Conservation (phyloP, 805 yeast genomes). For the Kodamaea nitidulidarum region DNA sequence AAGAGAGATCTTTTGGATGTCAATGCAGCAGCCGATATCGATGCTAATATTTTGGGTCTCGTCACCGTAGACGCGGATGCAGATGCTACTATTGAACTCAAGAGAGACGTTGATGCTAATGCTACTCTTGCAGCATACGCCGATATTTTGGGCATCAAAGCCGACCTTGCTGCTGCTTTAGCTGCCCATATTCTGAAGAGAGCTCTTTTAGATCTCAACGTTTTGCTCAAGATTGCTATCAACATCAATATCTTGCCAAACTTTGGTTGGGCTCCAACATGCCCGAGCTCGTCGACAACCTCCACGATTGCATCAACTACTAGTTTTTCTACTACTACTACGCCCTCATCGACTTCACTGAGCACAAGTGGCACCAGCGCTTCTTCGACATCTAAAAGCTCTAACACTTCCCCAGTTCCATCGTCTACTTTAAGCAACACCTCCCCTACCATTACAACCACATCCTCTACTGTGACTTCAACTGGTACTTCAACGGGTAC, state of each 20-base stretch:
- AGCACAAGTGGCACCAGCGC: not conserved
- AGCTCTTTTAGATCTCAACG: slow-evolving; percentile 8
- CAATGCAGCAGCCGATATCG: too few species aligned
- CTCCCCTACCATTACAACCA: not conserved
- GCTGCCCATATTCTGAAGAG: slow-evolving; percentile 2
- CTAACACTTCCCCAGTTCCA: not conserved
- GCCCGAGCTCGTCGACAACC: slow-evolving; percentile 9
- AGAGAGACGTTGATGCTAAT: slow-evolving; percentile 1
- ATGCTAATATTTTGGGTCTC: slow-evolving; percentile 5
- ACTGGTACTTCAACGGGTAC: not conserved
- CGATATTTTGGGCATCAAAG: slow-evolving; percentile 1
- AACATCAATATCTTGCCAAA: slow-evolving; percentile 15
- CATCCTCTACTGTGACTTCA: slow-evolving; percentile 2
- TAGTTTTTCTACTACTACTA: slow-evolving; percentile 4
- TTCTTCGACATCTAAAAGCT: slow-evolving; percentile 1
- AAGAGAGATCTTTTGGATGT: slow-evolving; percentile 9
- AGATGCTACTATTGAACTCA: not conserved
- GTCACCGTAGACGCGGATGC: not conserved
- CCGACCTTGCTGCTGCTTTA: slow-evolving; percentile 1
- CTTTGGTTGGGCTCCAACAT: slow-evolving; percentile 14
- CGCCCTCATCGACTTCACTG: not conserved
- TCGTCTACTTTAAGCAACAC: slow-evolving; percentile 1
- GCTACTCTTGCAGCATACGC: slow-evolving; percentile 2
- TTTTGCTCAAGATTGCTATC: slow-evolving; percentile 9
- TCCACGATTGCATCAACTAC: too few species aligned